A percentile compares a stretch with the other conserved stretches of the same genome.
Evolutionary conservation across 2,329 filamentous ascomycete genomes (phyloP).

Genomic region (Dissoconium aciculare): DNA sequence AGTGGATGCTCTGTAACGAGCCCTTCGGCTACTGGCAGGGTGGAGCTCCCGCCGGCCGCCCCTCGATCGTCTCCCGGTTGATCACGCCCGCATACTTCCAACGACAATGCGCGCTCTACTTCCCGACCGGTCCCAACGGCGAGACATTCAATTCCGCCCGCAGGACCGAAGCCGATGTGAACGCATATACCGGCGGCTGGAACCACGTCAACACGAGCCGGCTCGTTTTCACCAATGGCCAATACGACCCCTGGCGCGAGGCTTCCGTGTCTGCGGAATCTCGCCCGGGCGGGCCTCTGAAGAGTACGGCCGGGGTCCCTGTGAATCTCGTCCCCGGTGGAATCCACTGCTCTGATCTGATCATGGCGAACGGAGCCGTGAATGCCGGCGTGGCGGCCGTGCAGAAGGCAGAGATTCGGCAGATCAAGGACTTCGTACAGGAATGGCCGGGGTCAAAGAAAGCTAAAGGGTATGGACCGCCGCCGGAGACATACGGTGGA

Average conservation of each 20-base stretch:
- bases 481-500: no score
- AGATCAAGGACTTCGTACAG: conserved; percentile 39
- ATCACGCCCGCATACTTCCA: conserved; percentile 39
- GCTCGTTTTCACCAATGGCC: conserved; percentile 40
- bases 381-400: conserved; percentile 36
- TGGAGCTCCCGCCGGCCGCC: conserved; percentile 32
- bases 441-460: conserved; percentile 25
- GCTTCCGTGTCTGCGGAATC: conserved; percentile 34
- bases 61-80: conserved; percentile 39
- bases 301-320: conserved; percentile 30
- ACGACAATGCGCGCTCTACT: conserved; percentile 40
- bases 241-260: conserved; percentile 45
- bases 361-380: conserved; percentile 29
- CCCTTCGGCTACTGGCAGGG: conserved; percentile 44
- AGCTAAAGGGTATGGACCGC: no score
- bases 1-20: conserved; percentile 49
- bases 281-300: conserved; percentile 37
- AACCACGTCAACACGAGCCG: conserved; percentile 20
- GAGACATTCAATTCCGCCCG: conserved; percentile 35
- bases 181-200: conserved; percentile 44
- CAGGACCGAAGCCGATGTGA: conserved; percentile 35
- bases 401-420: conserved; percentile 34
- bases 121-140: conserved; percentile 35
- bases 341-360: conserved; percentile 42
- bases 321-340: conserved; percentile 39